phyloP scores from a whole-genome alignment of 139 green algal species.

The Chlorella vulgaris region DNA sequence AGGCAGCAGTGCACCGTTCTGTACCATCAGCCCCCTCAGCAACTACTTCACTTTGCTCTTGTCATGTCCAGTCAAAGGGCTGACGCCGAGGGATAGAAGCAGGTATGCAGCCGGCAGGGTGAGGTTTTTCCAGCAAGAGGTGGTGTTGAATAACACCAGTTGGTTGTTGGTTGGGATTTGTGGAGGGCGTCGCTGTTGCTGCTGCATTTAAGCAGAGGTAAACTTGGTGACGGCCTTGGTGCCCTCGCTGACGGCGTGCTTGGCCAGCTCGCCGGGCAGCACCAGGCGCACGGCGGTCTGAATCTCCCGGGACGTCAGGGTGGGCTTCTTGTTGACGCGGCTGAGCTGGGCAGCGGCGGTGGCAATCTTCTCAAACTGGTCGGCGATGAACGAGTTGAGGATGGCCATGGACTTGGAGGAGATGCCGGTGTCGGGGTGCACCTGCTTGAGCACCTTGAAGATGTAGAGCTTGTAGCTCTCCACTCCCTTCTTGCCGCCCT shows the following conservation, averaged over 20 bases:
- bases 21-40: no score
- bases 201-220: no score
- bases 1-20: no score
- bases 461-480: conserved; percentile 98
- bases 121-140: no score
- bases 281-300: conserved; percentile 87
- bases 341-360: conserved; percentile 72
- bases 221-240: conserved; percentile 95
- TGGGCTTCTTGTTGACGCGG: conserved; percentile 90
- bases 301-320: conserved; percentile 88
- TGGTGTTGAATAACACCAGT: no score
- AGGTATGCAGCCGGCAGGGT: no score
- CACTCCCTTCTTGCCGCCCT: no score
- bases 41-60: no score
- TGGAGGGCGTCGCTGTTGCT: no score
- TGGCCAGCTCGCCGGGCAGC: conserved; percentile 72
- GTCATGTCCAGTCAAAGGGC: no score
- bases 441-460: conserved; percentile 97
- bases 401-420: conserved; percentile 95
- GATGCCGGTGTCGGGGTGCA: conserved; percentile 97
- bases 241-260: conserved; percentile 74
- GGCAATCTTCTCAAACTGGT: conserved; percentile 87
- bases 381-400: conserved; percentile 94
- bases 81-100: no score
- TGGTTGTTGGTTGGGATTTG: no score